These are phyloP conservation scores for Globisporangium orthogonon DNA, from an alignment of 352 stramenopile species.

Conservation along the genomic window DNA sequence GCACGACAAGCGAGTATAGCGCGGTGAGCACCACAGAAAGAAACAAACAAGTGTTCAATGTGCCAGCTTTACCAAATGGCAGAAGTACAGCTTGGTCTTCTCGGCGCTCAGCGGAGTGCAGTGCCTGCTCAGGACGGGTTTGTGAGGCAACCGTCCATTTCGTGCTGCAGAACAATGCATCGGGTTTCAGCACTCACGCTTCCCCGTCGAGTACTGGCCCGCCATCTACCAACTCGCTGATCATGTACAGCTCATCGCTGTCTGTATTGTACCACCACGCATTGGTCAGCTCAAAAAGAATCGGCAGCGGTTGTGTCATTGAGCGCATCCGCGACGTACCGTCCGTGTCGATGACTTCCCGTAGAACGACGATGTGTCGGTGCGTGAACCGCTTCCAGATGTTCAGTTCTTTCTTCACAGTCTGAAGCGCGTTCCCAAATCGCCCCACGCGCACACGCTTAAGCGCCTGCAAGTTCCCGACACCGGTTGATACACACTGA, in stretches of 20 bases:
- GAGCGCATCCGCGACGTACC: conserved; percentile 22
- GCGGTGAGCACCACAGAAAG: neutral
- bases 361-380: conserved; percentile 91
- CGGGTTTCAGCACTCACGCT: conserved; percentile 24
- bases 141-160: neutral
- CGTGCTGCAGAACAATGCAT: neutral
- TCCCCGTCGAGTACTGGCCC: conserved; percentile 62
- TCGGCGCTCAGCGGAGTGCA: conserved; percentile 58
- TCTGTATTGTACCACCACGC: conserved; percentile 32
- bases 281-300: neutral
- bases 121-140: conserved; percentile 22
- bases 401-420: conserved; percentile 91
- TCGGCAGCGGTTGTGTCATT: neutral
- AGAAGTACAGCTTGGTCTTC: conserved; percentile 68
- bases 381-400: conserved; percentile 97
- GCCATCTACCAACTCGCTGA: conserved; percentile 74
- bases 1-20: conserved; percentile 22
- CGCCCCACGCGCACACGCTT: conserved; percentile 59
- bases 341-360: conserved; percentile 94
- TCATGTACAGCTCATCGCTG: conserved; percentile 77
- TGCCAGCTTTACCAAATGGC: conserved; percentile 43
- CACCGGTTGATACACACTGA: neutral
- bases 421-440: conserved; percentile 72
- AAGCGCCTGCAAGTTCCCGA: conserved; percentile 19
- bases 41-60: neutral